phyloP scores from a whole-genome alignment of 2,329 filamentous ascomycete genomes.

The Geosmithia putterillii region DNA sequence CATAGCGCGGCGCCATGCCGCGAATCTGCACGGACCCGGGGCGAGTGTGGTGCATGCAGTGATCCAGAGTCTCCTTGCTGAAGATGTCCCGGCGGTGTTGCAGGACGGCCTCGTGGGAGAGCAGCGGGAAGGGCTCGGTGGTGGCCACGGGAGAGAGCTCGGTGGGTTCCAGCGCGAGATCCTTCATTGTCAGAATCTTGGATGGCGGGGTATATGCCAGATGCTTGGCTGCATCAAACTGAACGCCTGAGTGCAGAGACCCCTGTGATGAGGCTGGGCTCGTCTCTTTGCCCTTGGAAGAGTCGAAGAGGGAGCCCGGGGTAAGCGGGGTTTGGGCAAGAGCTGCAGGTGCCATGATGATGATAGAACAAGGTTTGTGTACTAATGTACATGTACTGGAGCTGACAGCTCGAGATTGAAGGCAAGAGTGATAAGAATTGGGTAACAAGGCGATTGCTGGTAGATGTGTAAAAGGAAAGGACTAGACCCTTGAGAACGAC shows the following conservation, averaged over 20 bases:
- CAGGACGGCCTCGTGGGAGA: constrained; percentile 10
- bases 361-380: neutral
- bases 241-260: neutral
- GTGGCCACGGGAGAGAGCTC: constrained; percentile 12
- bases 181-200: constrained; percentile 9
- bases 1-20: constrained; percentile 15
- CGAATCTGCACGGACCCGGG: constrained; percentile 14
- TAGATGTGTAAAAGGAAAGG: too few relatives aligned
- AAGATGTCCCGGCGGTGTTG: constrained; percentile 10
- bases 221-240: constrained; percentile 9
- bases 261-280: neutral
- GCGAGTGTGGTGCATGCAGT: constrained; percentile 14
- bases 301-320: neutral
- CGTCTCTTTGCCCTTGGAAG: neutral
- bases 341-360: constrained; percentile 7
- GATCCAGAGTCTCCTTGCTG: constrained; percentile 12
- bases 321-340: constrained; percentile 2
- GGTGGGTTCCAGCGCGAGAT: constrained; percentile 8
- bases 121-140: constrained; percentile 17
- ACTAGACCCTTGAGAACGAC: too few relatives aligned
- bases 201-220: constrained; percentile 6
- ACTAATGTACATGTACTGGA: too few relatives aligned
- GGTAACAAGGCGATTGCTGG: too few relatives aligned
- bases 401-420: too few relatives aligned
- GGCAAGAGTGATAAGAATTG: too few relatives aligned